Percentiles rank a stretch among this genome's conserved stretches.
phyloP scores from a whole-genome alignment of 2,329 filamentous ascomycete species.

The Talaromyces sp. region DNA sequence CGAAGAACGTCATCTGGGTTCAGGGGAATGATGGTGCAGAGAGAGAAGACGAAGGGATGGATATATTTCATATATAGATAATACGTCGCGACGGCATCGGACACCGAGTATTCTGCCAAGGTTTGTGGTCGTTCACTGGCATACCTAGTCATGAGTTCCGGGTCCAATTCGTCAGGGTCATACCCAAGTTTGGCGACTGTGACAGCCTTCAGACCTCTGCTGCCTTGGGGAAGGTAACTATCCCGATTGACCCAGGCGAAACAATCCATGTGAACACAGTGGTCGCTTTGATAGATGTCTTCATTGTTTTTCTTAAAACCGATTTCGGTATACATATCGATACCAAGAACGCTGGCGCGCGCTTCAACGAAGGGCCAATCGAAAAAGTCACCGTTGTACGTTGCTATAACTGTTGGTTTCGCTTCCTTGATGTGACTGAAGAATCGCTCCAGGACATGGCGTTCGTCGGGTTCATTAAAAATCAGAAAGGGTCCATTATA shows the following conservation, averaged over 20 bases:
- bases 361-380: conserved; percentile 99
- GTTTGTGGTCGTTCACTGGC: conserved; percentile 88
- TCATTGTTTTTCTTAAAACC: conserved; percentile 93
- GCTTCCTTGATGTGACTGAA: conserved; percentile 95
- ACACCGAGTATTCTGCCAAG: conserved; percentile 95
- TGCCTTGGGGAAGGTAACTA: conserved; percentile 94
- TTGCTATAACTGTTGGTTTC: conserved; percentile 91
- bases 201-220: conserved; percentile 92
- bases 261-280: conserved; percentile 98
- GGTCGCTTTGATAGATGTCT: conserved; percentile 92
- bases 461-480: conserved; percentile 96
- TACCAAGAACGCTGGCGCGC: conserved; percentile 84
- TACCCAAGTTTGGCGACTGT: conserved; percentile 97
- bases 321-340: conserved; percentile 99
- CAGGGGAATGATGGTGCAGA: conserved; percentile 92
- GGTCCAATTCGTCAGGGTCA: conserved; percentile 95
- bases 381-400: conserved; percentile 99
- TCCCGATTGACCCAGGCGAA: conserved; percentile 99
- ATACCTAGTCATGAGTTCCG: conserved; percentile 89
- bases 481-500: conserved; percentile 95
- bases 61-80: conserved; percentile 99
- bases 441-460: conserved; percentile 79
- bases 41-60: conserved; percentile 98
- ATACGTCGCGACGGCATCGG: conserved; percentile 96
- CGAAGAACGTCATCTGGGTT: conserved; percentile 87